phyloP scores from a whole-genome alignment of 1,139 yeast genomes.

The Protomyces inouyei region DNA sequence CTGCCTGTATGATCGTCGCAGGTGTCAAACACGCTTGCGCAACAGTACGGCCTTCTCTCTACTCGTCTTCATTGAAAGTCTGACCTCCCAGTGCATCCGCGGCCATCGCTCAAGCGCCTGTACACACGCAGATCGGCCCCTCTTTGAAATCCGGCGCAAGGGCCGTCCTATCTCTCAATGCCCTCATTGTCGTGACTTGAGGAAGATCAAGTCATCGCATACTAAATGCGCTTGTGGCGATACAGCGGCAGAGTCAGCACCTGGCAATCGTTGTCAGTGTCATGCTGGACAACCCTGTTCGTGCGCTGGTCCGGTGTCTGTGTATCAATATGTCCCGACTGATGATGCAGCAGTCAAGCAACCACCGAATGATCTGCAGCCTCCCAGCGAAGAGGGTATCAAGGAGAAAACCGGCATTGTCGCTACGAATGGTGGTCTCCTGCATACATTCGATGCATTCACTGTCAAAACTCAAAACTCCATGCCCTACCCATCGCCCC shows the following conservation, averaged over 20 bases:
- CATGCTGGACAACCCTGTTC: conserved; percentile 20
- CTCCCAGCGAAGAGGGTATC: background rate
- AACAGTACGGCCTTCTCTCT: background rate
- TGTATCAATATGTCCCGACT: conserved; percentile 16
- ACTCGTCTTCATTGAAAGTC: background rate
- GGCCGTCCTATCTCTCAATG: conserved; percentile 61
- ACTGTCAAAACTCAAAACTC: conserved; percentile 6
- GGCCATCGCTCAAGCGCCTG: conserved; percentile 79
- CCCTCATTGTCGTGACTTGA: conserved; percentile 31
- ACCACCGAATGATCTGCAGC: background rate
- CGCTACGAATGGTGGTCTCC: background rate
- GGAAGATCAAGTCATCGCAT: conserved; percentile 41
- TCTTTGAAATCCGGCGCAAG: conserved; percentile 78
- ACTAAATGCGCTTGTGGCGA: conserved; percentile 67
- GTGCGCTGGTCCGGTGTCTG: conserved; percentile 22
- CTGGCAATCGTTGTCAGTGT: conserved; percentile 3
- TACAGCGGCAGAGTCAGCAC: conserved; percentile 13
- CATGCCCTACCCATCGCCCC: conserved; percentile 3
- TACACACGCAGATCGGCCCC: conserved; percentile 69
- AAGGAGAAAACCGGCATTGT: background rate
- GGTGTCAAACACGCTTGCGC: conserved; percentile 26
- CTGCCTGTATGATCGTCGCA: conserved; percentile 11
- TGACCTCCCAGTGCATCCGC: conserved; percentile 19
- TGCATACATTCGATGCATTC: background rate
- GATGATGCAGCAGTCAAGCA: background rate